phyloP scores from a whole-genome alignment of 1,284 basidiomycete genomes.

The Singerocomus inundabilis region DNA sequence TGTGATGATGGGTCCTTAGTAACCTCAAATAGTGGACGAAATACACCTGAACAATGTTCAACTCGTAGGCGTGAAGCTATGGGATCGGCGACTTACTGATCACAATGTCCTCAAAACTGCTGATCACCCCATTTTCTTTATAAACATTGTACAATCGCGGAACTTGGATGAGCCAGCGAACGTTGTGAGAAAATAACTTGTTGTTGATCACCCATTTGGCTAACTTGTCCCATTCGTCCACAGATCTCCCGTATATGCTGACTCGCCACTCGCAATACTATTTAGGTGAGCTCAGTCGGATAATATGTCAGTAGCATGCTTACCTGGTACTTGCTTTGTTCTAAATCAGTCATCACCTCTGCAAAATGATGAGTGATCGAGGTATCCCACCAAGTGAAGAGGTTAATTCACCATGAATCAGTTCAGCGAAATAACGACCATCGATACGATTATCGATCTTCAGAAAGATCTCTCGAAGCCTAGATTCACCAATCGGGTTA shows the following conservation, averaged over 20 bases:
- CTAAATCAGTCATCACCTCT: constrained; percentile 96
- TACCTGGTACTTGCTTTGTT: constrained; percentile 98
- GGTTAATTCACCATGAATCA: constrained; percentile 71
- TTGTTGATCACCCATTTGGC: constrained; percentile 96
- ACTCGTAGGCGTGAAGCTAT: background rate
- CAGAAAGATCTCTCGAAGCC: constrained; percentile 95
- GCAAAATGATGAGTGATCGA: constrained; percentile 7
- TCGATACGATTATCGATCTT: constrained; percentile 97
- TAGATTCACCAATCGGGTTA: constrained; percentile 93
- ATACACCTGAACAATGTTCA: constrained; percentile 66
- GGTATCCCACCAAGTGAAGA: background rate
- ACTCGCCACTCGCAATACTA: constrained; percentile 96
- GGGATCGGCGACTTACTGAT: constrained; percentile 56
- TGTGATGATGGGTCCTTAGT: constrained; percentile 89
- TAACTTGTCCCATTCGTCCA: constrained; percentile 95
- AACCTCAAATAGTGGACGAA: constrained; percentile 93
- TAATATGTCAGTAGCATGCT: background rate
- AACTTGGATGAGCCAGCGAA: constrained; percentile 97
- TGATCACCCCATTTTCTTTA: constrained; percentile 83
- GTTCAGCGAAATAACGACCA: constrained; percentile 92
- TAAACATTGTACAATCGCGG: constrained; percentile 97
- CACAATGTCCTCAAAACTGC: constrained; percentile 91
- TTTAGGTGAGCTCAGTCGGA: constrained; percentile 10
- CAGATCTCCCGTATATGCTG: constrained; percentile 86
- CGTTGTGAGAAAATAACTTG: constrained; percentile 94